phyloP scores from a whole-genome alignment of 345 rosid species.

The Acer saccharum region DNA sequence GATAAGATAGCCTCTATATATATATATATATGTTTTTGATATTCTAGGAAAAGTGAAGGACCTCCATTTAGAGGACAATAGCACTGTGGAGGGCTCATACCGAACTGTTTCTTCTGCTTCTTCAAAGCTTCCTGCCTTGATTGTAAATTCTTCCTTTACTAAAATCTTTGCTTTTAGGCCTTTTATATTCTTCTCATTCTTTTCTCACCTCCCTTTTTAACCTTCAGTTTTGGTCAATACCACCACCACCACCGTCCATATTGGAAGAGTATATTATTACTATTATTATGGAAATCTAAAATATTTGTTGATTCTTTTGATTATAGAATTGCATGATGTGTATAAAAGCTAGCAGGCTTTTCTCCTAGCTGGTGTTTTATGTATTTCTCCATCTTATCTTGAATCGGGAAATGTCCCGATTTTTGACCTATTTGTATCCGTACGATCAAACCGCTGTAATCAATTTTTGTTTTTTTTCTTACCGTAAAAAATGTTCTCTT shows the following conservation, averaged over 20 bases:
- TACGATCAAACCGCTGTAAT: too few relatives aligned
- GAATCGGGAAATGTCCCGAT: too few relatives aligned
- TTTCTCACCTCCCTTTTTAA: not conserved
- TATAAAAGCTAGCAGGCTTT: conserved; percentile 7
- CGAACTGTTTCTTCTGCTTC: not conserved
- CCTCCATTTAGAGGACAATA: conserved; percentile 9
- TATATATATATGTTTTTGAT: conserved; percentile 10
- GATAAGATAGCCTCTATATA: conserved; percentile 13
- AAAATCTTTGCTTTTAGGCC: not conserved
- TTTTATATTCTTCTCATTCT: conserved; percentile 8
- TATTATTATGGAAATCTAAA: not conserved
- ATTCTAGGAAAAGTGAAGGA: conserved; percentile 5
- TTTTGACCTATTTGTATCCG: too few relatives aligned
- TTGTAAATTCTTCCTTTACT: conserved; percentile 45
- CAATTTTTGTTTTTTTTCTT: too few relatives aligned
- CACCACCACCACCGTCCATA: not conserved
- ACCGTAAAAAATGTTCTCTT: too few relatives aligned
- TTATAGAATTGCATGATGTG: conserved; percentile 8
- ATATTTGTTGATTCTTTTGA: conserved; percentile 43
- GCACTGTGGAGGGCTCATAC: not conserved
- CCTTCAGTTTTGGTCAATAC: conserved; percentile 14
- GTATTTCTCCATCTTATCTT: not conserved
- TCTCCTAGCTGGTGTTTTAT: not conserved
- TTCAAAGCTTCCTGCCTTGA: conserved; percentile 29
- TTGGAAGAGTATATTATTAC: not conserved